Evolutionary conservation across 1,284 basidiomycete species (phyloP).

Genomic region (Ceratobasidium sp.): DNA sequence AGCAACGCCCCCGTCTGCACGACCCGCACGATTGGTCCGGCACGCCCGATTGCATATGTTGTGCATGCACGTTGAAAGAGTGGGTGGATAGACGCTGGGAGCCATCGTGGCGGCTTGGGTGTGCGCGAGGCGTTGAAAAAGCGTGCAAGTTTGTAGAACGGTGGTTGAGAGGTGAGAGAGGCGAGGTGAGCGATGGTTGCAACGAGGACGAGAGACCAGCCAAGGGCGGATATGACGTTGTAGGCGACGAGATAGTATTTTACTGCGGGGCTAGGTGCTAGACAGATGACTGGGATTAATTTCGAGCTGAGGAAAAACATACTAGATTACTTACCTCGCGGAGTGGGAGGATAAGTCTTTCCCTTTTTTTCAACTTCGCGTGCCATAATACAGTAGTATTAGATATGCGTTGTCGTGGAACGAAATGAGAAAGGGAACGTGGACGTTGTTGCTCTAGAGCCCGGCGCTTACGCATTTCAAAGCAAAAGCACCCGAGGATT

Average conservation of each 20-base stretch:
- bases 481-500: no score
- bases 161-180: slow-evolving; percentile 57
- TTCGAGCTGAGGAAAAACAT: neutral
- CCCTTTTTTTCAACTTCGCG: neutral
- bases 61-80: slow-evolving; percentile 63
- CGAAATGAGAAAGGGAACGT: no score
- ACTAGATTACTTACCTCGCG: neutral
- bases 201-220: slow-evolving; percentile 80
- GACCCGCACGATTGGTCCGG: slow-evolving; percentile 74
- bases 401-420: no score
- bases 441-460: no score
- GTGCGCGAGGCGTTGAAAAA: slow-evolving; percentile 52
- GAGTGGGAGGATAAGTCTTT: neutral
- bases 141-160: slow-evolving; percentile 54
- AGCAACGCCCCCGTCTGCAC: slow-evolving; percentile 86
- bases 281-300: neutral
- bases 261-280: slow-evolving; percentile 43
- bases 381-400: neutral
- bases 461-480: no score
- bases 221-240: slow-evolving; percentile 78
- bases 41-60: slow-evolving; percentile 62
- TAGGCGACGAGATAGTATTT: slow-evolving; percentile 78
- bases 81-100: slow-evolving; percentile 47
- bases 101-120: slow-evolving; percentile 52
- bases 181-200: slow-evolving; percentile 65